A percentile compares a stretch with the other conserved stretches of the same genome.
Conservation (phyloP, 164 flowering plant species). For the Magnolia kwangsiensis region DNA sequence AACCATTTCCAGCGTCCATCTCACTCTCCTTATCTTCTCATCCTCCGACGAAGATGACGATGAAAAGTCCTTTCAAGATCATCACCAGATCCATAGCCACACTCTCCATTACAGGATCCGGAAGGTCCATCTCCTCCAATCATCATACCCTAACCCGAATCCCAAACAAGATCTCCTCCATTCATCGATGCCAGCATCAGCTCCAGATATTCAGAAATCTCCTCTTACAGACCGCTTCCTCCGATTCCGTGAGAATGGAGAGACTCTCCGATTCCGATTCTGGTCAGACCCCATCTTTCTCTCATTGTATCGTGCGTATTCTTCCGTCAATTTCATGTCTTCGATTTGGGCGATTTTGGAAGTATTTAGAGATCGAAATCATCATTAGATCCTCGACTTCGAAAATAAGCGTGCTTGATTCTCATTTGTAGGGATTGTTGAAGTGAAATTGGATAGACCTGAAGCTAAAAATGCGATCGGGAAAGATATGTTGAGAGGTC, state of each 20-base stretch:
- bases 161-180: background rate
- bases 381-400: background rate
- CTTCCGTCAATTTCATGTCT: background rate
- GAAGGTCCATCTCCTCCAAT: background rate
- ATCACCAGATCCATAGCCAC: background rate
- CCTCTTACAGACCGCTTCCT: conserved; percentile 47
- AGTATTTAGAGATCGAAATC: background rate
- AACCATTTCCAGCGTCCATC: too few relatives aligned
- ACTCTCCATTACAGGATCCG: background rate
- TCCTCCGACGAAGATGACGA: background rate
- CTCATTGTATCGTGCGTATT: background rate
- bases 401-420: background rate
- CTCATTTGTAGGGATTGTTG: conserved; percentile 60
- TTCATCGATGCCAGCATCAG: conserved; percentile 1
- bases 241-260: conserved; percentile 53
- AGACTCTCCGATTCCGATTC: conserved; percentile 54
- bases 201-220: conserved; percentile 40
- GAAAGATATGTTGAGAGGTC: conserved; percentile 66
- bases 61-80: background rate
- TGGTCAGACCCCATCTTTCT: conserved; percentile 30
- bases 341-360: background rate
- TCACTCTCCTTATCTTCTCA: too few relatives aligned
- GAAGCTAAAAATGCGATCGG: conserved; percentile 79
- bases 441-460: conserved; percentile 75
- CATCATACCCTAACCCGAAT: background rate